Percentiles rank a stretch among this genome's conserved stretches.
Evolutionary conservation across 345 rosid species (phyloP).

Genomic region (Conringia planisiliqua): DNA sequence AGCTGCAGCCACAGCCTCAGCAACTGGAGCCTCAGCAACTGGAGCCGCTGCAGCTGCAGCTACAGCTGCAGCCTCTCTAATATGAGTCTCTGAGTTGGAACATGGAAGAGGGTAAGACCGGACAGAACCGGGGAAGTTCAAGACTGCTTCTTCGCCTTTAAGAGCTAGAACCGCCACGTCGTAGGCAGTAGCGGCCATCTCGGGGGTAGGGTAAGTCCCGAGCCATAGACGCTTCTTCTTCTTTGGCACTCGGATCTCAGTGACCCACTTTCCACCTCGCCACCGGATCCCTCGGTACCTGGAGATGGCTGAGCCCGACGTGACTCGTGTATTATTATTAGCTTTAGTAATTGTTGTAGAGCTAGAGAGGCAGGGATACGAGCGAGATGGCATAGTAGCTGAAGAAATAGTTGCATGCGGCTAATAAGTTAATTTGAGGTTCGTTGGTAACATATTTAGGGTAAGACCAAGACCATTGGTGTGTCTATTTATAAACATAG

Average conservation of each 20-base stretch:
- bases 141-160: slow-evolving; percentile 52
- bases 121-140: slow-evolving; percentile 61
- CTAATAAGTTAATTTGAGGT: too few species aligned
- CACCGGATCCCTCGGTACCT: slow-evolving; percentile 62
- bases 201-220: slow-evolving; percentile 69
- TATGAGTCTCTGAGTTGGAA: slow-evolving; percentile 52
- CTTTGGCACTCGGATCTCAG: slow-evolving; percentile 85
- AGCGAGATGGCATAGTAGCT: neutral
- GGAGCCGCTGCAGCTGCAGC: slow-evolving; percentile 32
- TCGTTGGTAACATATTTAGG: neutral
- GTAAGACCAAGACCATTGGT: neutral
- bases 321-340: neutral
- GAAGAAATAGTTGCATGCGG: neutral
- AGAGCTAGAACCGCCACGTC: slow-evolving; percentile 84
- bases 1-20: slow-evolving; percentile 35
- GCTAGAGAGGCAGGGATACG: too few species aligned
- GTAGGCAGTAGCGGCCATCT: slow-evolving; percentile 87
- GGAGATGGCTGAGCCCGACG: neutral
- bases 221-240: slow-evolving; percentile 88
- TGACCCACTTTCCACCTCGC: slow-evolving; percentile 84
- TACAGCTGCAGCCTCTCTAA: slow-evolving; percentile 50
- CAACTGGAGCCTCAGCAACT: neutral
- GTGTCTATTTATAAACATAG: neutral
- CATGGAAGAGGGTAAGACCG: slow-evolving; percentile 56
- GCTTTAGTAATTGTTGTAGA: too few species aligned